These are phyloP conservation scores for Amesomyces nigricolor DNA, from an alignment of 2,329 filamentous ascomycete genomes.

Conservation along the genomic window DNA sequence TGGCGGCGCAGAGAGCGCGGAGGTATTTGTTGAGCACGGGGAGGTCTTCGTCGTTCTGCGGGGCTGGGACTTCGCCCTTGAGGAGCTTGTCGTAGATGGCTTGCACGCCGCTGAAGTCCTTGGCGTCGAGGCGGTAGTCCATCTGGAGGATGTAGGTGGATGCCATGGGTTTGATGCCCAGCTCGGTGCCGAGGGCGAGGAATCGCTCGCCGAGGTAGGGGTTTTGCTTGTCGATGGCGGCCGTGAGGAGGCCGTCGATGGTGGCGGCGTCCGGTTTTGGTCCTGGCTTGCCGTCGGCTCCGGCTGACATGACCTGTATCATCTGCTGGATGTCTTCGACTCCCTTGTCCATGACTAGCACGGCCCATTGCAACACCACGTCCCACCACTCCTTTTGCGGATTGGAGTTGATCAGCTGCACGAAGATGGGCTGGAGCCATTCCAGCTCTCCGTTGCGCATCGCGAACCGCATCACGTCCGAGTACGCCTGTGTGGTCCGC, in stretches of 20 bases:
- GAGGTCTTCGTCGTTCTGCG: constrained; percentile 52
- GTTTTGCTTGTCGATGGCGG: constrained; percentile 65
- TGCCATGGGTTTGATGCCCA: constrained; percentile 61
- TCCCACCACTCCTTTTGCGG: constrained; percentile 60
- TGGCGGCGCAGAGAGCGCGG: constrained; percentile 56
- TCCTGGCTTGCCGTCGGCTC: constrained; percentile 39
- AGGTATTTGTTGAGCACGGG: constrained; percentile 66
- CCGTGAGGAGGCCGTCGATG: constrained; percentile 70
- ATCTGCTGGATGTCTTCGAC: constrained; percentile 68
- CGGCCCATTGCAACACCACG: constrained; percentile 68
- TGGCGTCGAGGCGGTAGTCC: constrained; percentile 65
- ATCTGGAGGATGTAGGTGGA: constrained; percentile 70
- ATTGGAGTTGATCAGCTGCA: constrained; percentile 42
- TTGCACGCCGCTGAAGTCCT: constrained; percentile 65
- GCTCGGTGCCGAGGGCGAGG: constrained; percentile 58
- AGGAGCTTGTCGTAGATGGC: constrained; percentile 60
- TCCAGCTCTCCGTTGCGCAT: constrained; percentile 52
- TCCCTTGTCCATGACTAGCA: constrained; percentile 61
- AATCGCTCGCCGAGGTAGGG: constrained; percentile 69
- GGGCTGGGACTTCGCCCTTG: constrained; percentile 39
- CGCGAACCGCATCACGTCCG: constrained; percentile 55
- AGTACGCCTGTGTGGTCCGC: constrained; percentile 44
- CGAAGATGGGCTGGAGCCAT: constrained; percentile 59
- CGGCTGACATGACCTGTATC: constrained; percentile 59
- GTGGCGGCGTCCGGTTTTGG: constrained; percentile 60